phyloP scores from a whole-genome alignment of 2,329 filamentous ascomycete species.

The Microthyrium microscopicum region DNA sequence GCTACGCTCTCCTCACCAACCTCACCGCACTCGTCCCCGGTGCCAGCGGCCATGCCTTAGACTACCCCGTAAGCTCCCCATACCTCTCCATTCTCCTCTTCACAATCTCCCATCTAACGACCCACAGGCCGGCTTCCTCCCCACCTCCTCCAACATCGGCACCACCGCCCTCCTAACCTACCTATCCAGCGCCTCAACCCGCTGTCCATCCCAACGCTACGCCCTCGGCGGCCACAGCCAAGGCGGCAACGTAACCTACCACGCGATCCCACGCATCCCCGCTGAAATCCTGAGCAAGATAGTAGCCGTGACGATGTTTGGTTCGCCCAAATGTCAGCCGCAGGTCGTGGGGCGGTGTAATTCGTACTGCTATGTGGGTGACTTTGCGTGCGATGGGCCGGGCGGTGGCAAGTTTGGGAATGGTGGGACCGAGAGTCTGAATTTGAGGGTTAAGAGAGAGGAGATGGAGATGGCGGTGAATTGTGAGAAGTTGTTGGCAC shows the following conservation, averaged over 20 bases:
- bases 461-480: neutral
- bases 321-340: conserved; percentile 1
- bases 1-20: neutral
- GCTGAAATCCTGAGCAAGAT: neutral
- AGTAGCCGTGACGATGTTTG: conserved; percentile 5
- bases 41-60: conserved; percentile 1
- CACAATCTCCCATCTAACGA: neutral
- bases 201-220: neutral
- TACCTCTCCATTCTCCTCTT: neutral
- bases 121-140: neutral
- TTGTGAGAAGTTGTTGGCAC: no score
- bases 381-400: no score
- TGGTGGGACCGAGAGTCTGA: no score
- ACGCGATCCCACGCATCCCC: neutral
- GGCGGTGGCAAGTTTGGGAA: no score
- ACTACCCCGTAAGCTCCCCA: conserved; percentile 2
- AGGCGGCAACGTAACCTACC: conserved; percentile 1
- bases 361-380: conserved; percentile 2
- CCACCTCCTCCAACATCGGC: neutral
- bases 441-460: neutral
- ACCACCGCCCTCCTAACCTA: neutral
- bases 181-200: neutral
- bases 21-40: conserved; percentile 1
- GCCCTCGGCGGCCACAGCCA: conserved; percentile 6
- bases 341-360: conserved; percentile 2